phyloP scores from a whole-genome alignment of 2,329 filamentous ascomycete species.

The Penicillium sp. region DNA sequence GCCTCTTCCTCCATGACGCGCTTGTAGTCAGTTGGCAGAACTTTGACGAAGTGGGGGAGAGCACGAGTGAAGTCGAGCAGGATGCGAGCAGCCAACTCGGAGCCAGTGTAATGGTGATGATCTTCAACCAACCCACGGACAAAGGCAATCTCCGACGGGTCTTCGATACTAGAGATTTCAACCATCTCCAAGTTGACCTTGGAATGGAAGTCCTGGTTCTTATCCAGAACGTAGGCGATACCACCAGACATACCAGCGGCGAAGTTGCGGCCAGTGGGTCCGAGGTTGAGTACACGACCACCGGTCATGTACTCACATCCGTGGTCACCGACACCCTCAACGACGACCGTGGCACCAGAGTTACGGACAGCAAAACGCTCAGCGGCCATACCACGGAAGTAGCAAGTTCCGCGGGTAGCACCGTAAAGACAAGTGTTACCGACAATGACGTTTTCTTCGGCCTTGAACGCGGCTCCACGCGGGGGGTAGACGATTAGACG shows the following conservation, averaged over 20 bases:
- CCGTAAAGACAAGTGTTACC: conserved; percentile 96
- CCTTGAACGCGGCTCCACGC: conserved; percentile 85
- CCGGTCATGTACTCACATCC: conserved; percentile 99
- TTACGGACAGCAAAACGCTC: conserved; percentile 97
- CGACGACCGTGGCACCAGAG: conserved; percentile 91
- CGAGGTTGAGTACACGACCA: conserved; percentile 82
- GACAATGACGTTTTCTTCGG: conserved; percentile 90
- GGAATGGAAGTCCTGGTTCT: conserved; percentile 80
- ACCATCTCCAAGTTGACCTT: conserved; percentile 99
- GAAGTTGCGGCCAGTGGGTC: conserved; percentile 91
- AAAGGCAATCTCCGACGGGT: conserved; percentile 84
- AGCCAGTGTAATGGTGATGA: conserved; percentile 96
- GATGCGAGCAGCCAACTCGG: conserved; percentile 87
- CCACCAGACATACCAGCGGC: conserved; percentile 98
- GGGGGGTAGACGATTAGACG: conserved; percentile 91
- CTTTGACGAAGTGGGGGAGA: conserved; percentile 86
- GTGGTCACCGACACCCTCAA: conserved; percentile 94
- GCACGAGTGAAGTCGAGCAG: conserved; percentile 94
- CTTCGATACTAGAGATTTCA: conserved; percentile 77
- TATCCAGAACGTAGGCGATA: conserved; percentile 91
- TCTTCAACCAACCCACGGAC: conserved; percentile 91
- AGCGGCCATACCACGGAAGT: conserved; percentile 94
- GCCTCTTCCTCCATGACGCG: conserved; percentile 83
- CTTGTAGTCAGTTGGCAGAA: conserved; percentile 94
- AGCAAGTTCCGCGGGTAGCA: conserved; percentile 84